These are phyloP conservation scores for Chlamydomonas urium DNA, from an alignment of 139 green algal species.

Conservation along the genomic window DNA sequence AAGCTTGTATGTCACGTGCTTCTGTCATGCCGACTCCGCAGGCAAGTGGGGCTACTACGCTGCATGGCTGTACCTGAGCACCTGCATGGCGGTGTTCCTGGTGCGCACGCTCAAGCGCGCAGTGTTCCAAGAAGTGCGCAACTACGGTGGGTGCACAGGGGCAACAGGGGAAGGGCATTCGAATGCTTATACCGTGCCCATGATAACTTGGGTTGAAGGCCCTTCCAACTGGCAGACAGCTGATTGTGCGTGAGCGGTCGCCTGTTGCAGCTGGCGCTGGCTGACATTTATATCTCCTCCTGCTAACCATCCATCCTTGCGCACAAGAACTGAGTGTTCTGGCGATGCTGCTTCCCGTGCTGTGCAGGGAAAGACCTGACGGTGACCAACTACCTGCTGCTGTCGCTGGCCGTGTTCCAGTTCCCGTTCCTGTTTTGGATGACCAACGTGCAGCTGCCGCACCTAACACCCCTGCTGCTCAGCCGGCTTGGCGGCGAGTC, in stretches of 20 bases:
- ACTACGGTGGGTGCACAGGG: conserved; percentile 21
- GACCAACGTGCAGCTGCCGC: conserved; percentile 12
- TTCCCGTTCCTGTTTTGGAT: conserved; percentile 75
- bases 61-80: conserved; percentile 66
- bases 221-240: no score
- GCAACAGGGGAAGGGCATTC: not conserved
- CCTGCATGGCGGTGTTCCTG: conserved; percentile 83
- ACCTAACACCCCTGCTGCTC: no score
- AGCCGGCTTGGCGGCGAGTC: no score
- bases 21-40: not conserved
- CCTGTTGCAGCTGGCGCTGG: no score
- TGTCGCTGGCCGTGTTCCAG: conserved; percentile 74
- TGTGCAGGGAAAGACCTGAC: conserved; percentile 58
- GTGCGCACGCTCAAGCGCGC: conserved; percentile 91
- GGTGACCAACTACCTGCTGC: conserved; percentile 82
- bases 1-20: no score
- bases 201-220: no score
- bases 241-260: no score
- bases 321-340: not conserved
- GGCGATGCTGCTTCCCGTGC: not conserved
- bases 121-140: conserved; percentile 59
- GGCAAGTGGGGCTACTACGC: conserved; percentile 60
- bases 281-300: no score
- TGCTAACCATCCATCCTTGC: no score
- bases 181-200: no score